Conservation (phyloP, 176 grass and related monocot species). For the Oryza glaberrima region DNA sequence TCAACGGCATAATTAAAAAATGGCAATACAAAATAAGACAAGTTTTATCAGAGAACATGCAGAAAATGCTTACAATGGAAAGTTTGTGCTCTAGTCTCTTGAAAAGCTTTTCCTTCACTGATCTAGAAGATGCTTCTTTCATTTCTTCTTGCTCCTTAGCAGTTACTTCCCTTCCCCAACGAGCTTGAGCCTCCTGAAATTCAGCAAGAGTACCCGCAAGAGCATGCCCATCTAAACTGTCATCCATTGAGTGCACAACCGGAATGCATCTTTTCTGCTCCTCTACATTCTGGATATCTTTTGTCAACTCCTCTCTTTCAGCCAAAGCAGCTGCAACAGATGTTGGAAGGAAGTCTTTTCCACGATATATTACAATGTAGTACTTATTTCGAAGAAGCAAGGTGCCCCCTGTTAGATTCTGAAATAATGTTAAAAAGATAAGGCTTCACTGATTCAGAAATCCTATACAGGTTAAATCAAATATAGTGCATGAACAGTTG, state of each 20-base stretch:
- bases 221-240: conserved; percentile 61
- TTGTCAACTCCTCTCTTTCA: conserved; percentile 88
- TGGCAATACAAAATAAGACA: neutral
- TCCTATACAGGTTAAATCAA: conserved; percentile 19
- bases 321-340: conserved; percentile 65
- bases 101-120: conserved; percentile 71
- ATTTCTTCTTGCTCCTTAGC: conserved; percentile 75
- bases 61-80: conserved; percentile 70
- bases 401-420: conserved; percentile 88
- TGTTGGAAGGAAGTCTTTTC: conserved; percentile 92
- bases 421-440: conserved; percentile 37
- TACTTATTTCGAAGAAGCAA: conserved; percentile 95
- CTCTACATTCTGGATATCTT: conserved; percentile 79
- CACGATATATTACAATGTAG: conserved; percentile 94
- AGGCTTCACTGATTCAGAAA: conserved; percentile 25
- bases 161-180: conserved; percentile 87
- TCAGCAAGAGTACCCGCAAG: conserved; percentile 89
- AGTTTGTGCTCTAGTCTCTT: conserved; percentile 87
- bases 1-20: conserved; percentile 25
- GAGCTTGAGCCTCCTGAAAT: conserved; percentile 89
- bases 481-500: neutral
- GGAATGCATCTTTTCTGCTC: conserved; percentile 63
- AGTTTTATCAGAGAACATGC: conserved; percentile 9
- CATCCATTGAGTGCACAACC: conserved; percentile 39
- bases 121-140: conserved; percentile 86